phyloP scores from a whole-genome alignment of 2,329 filamentous ascomycete genomes.

The Phyllosticta capitalensis region DNA sequence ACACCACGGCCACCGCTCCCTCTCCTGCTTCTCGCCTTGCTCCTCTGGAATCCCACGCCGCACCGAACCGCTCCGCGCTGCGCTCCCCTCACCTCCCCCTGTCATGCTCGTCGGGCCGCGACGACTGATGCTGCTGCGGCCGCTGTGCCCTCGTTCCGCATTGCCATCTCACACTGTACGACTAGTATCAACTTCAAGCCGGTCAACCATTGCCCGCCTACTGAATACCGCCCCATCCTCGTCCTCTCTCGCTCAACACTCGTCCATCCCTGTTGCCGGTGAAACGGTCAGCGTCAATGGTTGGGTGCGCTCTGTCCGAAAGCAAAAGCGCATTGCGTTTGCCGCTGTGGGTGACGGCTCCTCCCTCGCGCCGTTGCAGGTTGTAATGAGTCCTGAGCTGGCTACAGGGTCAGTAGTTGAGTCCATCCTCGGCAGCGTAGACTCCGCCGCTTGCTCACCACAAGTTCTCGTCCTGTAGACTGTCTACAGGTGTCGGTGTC shows the following conservation, averaged over 20 bases:
- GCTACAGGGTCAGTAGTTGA: conserved; percentile 56
- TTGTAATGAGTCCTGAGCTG: conserved; percentile 62
- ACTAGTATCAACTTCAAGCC: conserved; percentile 11
- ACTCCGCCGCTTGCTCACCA: neutral
- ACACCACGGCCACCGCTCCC: neutral
- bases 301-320: conserved; percentile 73
- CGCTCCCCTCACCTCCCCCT: conserved; percentile 5
- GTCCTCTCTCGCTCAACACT: conserved; percentile 18
- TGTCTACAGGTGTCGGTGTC: conserved; percentile 74
- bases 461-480: conserved; percentile 39
- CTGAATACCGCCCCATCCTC: conserved; percentile 14
- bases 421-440: neutral
- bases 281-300: conserved; percentile 50
- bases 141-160: conserved; percentile 17
- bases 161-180: conserved; percentile 14
- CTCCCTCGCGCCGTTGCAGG: conserved; percentile 68
- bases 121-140: conserved; percentile 15
- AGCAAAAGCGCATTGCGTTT: conserved; percentile 78
- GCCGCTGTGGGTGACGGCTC: conserved; percentile 82
- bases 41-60: conserved; percentile 10
- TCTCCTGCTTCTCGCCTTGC: neutral
- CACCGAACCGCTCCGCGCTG: neutral
- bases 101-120: conserved; percentile 12
- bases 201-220: conserved; percentile 32
- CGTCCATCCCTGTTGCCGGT: conserved; percentile 11